Base-by-base conservation (phyloP, 2,329 filamentous ascomycete genomes). In the Botrytis fragariae region DNA sequence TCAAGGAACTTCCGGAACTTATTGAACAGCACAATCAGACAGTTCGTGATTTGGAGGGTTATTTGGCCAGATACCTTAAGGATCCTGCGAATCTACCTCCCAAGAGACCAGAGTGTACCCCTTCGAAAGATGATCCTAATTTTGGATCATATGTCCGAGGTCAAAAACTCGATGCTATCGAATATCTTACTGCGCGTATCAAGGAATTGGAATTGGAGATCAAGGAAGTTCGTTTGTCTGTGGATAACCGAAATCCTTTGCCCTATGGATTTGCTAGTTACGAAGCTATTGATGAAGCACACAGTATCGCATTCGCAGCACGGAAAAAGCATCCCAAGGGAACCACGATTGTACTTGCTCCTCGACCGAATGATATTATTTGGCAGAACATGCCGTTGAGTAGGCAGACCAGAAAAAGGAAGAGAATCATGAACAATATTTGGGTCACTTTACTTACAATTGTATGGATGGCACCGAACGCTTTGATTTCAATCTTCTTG, bases 251-350 rank as follows among this genome's bases (percentile, higher is more conserved):
- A 68, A 93, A 95, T 80, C 92, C 95, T 25, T 92, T 97, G 87
- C 87, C 93, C 0, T 99, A 95, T 80, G 96, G 96, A 0, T 99
- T 99, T 81, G 95, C 95, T 14, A 98, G 94, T 78, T 99, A 96
- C 83, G 90, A 95, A 60, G 91, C 91, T 60, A 97, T 99, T 72
- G 87, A 91, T 73, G 93, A 97, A 78, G 94, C 96, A 0, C 96
- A 99, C 80, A 89, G 89, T 32, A 94, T 97, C 75, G 96, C 95
- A 18, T 97, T 92, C 82, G 88, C 91, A 16, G 89, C 92, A 35
- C 92, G 92, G 74, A 93, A 90, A 67, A 96, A 96, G 84, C 92
- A 92, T 77, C 93, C 93, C 0, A 87, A 93, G 59, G 93, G 93
- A 8, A 90, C 94, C 0, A 92, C 88, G 0, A 89, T 99, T 72